phyloP scores from a whole-genome alignment of 345 rosid species.

The Diplotaxis tenuifolia region DNA sequence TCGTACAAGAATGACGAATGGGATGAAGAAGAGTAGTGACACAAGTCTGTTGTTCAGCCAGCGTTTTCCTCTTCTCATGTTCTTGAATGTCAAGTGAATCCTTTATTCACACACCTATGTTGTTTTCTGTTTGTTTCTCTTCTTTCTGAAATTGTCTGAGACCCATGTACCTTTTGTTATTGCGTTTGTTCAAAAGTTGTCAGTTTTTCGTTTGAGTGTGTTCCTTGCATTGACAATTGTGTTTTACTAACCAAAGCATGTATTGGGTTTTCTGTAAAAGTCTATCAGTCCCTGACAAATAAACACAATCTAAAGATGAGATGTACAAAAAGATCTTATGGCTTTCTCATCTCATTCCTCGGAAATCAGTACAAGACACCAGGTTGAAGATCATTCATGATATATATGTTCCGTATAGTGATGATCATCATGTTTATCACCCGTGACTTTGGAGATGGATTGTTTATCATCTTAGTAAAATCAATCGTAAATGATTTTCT shows the following conservation, averaged over 20 bases:
- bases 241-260: neutral
- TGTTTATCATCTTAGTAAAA: neutral
- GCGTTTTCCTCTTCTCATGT: neutral
- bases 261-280: neutral
- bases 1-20: conserved; percentile 95
- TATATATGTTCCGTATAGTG: neutral
- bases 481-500: too few relatives aligned
- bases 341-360: neutral
- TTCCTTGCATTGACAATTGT: too few relatives aligned
- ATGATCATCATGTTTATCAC: neutral
- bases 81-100: conserved; percentile 45
- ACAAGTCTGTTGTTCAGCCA: neutral
- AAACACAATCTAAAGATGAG: too few relatives aligned
- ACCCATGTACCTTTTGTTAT: neutral
- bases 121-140: neutral
- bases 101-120: conserved; percentile 56
- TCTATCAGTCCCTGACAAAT: neutral
- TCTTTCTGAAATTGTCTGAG: neutral
- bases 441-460: neutral
- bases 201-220: neutral
- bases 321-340: too few relatives aligned
- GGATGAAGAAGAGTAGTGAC: conserved; percentile 62
- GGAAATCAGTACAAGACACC: neutral
- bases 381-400: neutral
- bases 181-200: conserved; percentile 14